Evolutionary conservation across 2,329 filamentous ascomycete genomes (phyloP).

Genomic region (Ophiostoma sp.): DNA sequence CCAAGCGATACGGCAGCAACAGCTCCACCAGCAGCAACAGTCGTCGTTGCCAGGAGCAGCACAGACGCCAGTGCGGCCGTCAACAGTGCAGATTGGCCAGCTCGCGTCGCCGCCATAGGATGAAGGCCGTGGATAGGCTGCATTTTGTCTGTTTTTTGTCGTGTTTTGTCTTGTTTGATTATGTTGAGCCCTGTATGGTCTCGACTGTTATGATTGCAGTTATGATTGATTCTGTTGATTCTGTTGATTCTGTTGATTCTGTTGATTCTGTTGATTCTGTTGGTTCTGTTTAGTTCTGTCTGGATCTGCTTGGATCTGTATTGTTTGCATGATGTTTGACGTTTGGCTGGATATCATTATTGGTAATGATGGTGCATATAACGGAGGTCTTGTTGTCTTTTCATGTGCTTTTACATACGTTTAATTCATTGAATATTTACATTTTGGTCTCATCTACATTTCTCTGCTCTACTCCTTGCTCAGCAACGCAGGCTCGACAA

Average conservation of each 20-base stretch:
- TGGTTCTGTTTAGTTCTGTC: not conserved
- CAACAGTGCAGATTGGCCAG: slow-evolving; percentile 21
- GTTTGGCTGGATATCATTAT: slow-evolving; percentile 8
- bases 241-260: not conserved
- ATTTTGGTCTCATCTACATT: not conserved
- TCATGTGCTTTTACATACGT: not conserved
- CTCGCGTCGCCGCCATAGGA: slow-evolving; percentile 24
- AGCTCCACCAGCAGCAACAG: slow-evolving; percentile 30
- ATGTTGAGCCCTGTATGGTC: not conserved
- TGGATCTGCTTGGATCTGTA: not conserved
- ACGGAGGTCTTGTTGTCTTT: not conserved
- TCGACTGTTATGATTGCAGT: not conserved
- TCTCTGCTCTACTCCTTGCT: not conserved
- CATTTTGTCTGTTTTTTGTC: not conserved
- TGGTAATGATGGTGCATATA: slow-evolving; percentile 12
- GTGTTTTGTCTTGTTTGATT: not conserved
- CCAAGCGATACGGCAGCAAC: slow-evolving; percentile 21
- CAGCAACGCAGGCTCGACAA: slow-evolving; percentile 29
- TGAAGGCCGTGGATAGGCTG: not conserved
- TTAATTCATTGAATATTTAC: slow-evolving; percentile 5
- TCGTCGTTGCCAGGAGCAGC: not conserved
- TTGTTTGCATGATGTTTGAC: not conserved
- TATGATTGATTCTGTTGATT: not conserved
- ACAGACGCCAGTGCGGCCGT: slow-evolving; percentile 13
- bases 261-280: not conserved